Percentiles rank a stretch among this genome's conserved stretches.
phyloP scores from a whole-genome alignment of 2,329 filamentous ascomycete genomes.

The Emericellopsis atlantica region DNA sequence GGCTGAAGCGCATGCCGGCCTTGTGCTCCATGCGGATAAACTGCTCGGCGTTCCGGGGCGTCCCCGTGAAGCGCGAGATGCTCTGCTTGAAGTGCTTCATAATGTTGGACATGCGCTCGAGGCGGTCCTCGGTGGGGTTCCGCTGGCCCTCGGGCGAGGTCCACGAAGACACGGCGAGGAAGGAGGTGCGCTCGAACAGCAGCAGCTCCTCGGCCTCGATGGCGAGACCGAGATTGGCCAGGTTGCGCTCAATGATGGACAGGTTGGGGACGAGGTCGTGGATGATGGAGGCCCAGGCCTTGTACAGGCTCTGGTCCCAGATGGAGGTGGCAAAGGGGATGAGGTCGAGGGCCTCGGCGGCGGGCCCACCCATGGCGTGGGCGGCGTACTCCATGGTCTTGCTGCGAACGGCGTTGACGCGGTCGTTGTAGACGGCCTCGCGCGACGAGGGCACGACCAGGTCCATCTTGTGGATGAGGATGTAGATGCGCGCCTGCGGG shows the following conservation, averaged over 20 bases:
- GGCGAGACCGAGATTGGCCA: conserved; percentile 68
- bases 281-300: conserved; percentile 96
- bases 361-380: conserved; percentile 17
- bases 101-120: conserved; percentile 90
- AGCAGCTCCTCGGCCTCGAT: conserved; percentile 91
- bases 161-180: conserved; percentile 90
- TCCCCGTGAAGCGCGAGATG: conserved; percentile 62
- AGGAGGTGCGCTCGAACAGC: conserved; percentile 89
- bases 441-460: conserved; percentile 72
- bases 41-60: conserved; percentile 69
- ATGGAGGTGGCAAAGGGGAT: conserved; percentile 92
- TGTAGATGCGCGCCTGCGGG: conserved; percentile 71
- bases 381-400: conserved; percentile 48
- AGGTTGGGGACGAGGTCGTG: conserved; percentile 96
- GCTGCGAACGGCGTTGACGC: conserved; percentile 62
- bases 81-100: conserved; percentile 97
- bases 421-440: conserved; percentile 73
- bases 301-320: conserved; percentile 97
- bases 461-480: conserved; percentile 98
- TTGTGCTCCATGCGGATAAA: conserved; percentile 75
- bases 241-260: conserved; percentile 72
- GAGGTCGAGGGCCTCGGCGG: conserved; percentile 41
- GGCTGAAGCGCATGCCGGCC: conserved; percentile 65
- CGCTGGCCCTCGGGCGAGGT: conserved; percentile 59
- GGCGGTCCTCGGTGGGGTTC: conserved; percentile 86